These are phyloP conservation scores for Nepenthes mirabilis DNA, from an alignment of 148 eudicot genomes.

Conservation along the genomic window DNA sequence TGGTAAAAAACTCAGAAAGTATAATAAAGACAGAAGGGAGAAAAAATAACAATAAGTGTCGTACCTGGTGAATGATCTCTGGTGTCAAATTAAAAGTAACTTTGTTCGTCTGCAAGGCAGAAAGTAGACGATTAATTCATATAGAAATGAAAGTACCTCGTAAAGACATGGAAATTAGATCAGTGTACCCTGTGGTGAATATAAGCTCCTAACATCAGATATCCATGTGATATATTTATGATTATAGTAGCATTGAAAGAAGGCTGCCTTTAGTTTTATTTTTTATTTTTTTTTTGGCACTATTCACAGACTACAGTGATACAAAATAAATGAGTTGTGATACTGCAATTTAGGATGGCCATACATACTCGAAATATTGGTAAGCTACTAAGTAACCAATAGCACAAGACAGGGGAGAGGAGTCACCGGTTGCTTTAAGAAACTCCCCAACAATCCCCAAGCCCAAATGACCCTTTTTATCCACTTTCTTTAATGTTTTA, in stretches of 20 bases:
- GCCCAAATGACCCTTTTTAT: background rate
- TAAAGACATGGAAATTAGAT: background rate
- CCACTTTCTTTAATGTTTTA: too few relatives aligned
- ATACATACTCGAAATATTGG: too few relatives aligned
- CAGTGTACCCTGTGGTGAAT: background rate
- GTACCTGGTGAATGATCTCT: constrained; percentile 94
- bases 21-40: too few relatives aligned
- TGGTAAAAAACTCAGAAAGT: too few relatives aligned
- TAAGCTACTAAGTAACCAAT: too few relatives aligned
- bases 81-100: constrained; percentile 89
- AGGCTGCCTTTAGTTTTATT: too few relatives aligned
- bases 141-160: background rate
- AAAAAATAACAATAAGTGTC: background rate
- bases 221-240: background rate
- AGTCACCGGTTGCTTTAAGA: background rate
- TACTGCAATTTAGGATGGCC: too few relatives aligned
- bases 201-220: background rate
- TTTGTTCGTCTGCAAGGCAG: constrained; percentile 65
- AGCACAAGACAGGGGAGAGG: too few relatives aligned
- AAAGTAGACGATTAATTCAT: background rate
- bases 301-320: too few relatives aligned
- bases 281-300: too few relatives aligned
- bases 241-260: background rate
- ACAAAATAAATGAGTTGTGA: too few relatives aligned
- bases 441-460: background rate